A percentile compares a stretch with the other conserved stretches of the same genome.
These are phyloP conservation scores for Neospermospora avenae DNA, from an alignment of 2,329 filamentous ascomycete genomes.

Conservation along the genomic window DNA sequence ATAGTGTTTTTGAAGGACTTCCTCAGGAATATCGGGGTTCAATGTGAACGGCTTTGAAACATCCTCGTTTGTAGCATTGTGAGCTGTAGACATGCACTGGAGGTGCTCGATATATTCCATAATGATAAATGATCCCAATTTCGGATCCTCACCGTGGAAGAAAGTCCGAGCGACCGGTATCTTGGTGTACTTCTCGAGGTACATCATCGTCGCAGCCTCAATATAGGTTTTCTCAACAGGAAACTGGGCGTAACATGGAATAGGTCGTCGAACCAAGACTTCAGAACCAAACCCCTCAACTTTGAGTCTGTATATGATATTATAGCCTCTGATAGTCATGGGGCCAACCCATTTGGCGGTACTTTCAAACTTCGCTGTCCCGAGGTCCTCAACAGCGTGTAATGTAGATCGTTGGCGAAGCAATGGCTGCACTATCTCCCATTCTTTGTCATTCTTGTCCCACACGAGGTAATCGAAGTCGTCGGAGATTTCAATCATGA, in stretches of 20 bases:
- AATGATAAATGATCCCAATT: constrained; percentile 17
- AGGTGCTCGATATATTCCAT: constrained; percentile 16
- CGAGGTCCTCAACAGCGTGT: constrained; percentile 13
- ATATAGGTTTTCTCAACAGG: constrained; percentile 13
- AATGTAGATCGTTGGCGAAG: constrained; percentile 13
- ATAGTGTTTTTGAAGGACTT: constrained; percentile 14
- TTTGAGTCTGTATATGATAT: constrained; percentile 22
- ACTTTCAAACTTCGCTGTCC: constrained; percentile 15
- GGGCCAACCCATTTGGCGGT: constrained; percentile 15
- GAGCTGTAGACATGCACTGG: constrained; percentile 32
- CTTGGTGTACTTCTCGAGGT: constrained; percentile 14
- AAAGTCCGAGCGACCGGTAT: constrained; percentile 15
- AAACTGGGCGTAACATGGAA: constrained; percentile 13
- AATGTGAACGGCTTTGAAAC: constrained; percentile 3
- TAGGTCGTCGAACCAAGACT: constrained; percentile 18
- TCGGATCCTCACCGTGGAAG: constrained; percentile 9
- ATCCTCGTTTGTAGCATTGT: constrained; percentile 30
- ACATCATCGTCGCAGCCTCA: constrained; percentile 11
- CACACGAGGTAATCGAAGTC: constrained; percentile 23
- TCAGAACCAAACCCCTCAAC: constrained; percentile 16
- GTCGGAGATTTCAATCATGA: not conserved
- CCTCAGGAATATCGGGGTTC: constrained; percentile 29
- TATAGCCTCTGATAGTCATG: constrained; percentile 24
- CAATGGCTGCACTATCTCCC: constrained; percentile 15
- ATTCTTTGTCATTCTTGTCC: constrained; percentile 26